Conservation (phyloP, 495 filamentous ascomycete species). For the Talaromyces wortmannii region DNA sequence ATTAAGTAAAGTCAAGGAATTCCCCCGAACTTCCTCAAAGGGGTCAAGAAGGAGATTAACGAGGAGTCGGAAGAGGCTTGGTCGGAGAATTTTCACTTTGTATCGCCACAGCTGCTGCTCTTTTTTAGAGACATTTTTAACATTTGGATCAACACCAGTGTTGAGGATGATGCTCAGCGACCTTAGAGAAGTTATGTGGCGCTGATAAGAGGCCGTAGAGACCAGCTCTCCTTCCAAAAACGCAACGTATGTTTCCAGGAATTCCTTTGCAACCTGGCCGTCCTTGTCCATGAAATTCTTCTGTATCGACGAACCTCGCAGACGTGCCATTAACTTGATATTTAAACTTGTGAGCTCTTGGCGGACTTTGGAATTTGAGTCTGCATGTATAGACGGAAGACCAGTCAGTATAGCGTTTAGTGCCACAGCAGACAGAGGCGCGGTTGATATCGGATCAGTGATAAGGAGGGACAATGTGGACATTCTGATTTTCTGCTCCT, state of each 20-base stretch:
- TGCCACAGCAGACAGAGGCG: slow-evolving; percentile 54
- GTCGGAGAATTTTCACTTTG: slow-evolving; percentile 49
- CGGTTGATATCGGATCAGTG: slow-evolving; percentile 60
- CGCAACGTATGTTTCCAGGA: slow-evolving; percentile 59
- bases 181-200: slow-evolving; percentile 74
- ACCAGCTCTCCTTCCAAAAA: slow-evolving; percentile 68
- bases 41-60: slow-evolving; percentile 78
- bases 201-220: slow-evolving; percentile 75
- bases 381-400: slow-evolving; percentile 64
- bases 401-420: slow-evolving; percentile 53
- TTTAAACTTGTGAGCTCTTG: slow-evolving; percentile 65
- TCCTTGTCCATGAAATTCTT: slow-evolving; percentile 4
- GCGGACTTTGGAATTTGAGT: slow-evolving; percentile 77
- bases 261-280: slow-evolving; percentile 41
- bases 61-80: slow-evolving; percentile 41
- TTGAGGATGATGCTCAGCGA: slow-evolving; percentile 54
- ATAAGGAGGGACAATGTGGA: slow-evolving; percentile 70
- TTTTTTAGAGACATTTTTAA: slow-evolving; percentile 5
- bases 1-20: slow-evolving; percentile 52
- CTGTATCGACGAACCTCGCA: slow-evolving; percentile 18
- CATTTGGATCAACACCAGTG: slow-evolving; percentile 39
- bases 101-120: slow-evolving; percentile 39
- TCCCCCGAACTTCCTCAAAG: slow-evolving; percentile 82
- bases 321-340: slow-evolving; percentile 59
- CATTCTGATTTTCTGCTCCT: slow-evolving; percentile 57